Evolutionary conservation across 2,329 filamentous ascomycete genomes (phyloP).

Genomic region (Cladosporium velox): DNA sequence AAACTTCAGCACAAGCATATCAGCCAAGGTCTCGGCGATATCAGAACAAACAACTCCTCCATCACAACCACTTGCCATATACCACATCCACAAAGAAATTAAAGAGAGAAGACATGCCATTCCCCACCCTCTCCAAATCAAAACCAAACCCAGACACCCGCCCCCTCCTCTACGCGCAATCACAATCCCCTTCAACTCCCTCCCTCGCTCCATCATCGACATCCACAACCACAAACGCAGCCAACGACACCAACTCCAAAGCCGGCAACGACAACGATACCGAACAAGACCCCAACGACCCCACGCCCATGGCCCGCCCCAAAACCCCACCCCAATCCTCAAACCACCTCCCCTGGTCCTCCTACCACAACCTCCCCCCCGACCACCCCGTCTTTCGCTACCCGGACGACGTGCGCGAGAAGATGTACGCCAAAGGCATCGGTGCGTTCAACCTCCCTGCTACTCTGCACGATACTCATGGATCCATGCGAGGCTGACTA

Average conservation of each 20-base stretch:
- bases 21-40: not conserved
- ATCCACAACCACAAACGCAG: not conserved
- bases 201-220: not conserved
- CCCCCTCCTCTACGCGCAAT: not conserved
- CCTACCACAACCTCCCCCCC: slow-evolving; percentile 2
- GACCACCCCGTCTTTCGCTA: slow-evolving; percentile 13
- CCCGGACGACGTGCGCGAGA: not conserved
- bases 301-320: not conserved
- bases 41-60: not conserved
- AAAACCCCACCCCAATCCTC: slow-evolving; percentile 13
- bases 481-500: too few species aligned
- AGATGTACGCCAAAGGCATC: slow-evolving; percentile 13
- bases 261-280: too few species aligned
- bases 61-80: not conserved
- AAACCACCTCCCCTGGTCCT: slow-evolving; percentile 10
- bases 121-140: not conserved
- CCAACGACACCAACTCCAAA: not conserved
- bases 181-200: not conserved
- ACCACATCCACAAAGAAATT: not conserved
- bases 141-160: not conserved
- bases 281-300: not conserved
- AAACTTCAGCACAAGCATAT: not conserved
- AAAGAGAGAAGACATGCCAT: slow-evolving; percentile 9
- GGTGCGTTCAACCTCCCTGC: not conserved
- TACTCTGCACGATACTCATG: too few species aligned